Base-by-base conservation (phyloP, 768 basidiomycete species). In the Porphyrellus cyaneotinctus region DNA sequence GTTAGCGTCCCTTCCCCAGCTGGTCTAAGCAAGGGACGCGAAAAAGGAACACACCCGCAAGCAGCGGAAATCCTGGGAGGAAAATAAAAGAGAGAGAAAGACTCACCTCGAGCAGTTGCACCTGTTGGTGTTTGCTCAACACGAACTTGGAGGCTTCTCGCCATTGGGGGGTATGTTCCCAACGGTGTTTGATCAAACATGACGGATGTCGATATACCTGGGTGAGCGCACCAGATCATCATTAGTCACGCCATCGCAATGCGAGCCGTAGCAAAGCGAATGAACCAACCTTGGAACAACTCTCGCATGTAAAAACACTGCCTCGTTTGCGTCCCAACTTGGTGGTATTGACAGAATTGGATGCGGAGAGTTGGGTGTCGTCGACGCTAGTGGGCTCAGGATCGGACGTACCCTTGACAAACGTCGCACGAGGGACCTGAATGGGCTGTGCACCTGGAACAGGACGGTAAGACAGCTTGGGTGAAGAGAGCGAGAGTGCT, bases 111-210 rank as follows among this genome's bases (percentile, higher is more conserved):
- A 99, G 86, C 47, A 97, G 73, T 62, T 97, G 95, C 1, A 99
- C 95, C 61, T 98, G 95, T 64, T 97, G 94, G 67, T 97, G 95
- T 72, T 97, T 98, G 71, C 87, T 91, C 52, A 97, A 76, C 30
- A 93, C 82, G 61, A 94, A 85, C 67, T 94, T 91, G 58, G 87
- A 81, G 2, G 94, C 88, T 67, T 94, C 91, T 39, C 88, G 86
- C 95, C 95, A 98, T 63, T 97, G 93, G 18, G 91, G 90, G 31
- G 90, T 91, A 65, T 95, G 92, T 64, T 97, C 95, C 95, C 95
- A 98, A 31, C 95, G 88, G 65, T 98, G 95, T 70, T 97, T 97
- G 70, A 95, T 90, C 43, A 98, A 76, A 70, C 95, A 97, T 13
- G 89, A 91, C 3, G 93, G 93, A 70, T 98, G 95, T 47, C 88